These are phyloP conservation scores for Aspergillus quadrilineatus DNA, from an alignment of 2,329 filamentous ascomycete species.

Conservation along the genomic window DNA sequence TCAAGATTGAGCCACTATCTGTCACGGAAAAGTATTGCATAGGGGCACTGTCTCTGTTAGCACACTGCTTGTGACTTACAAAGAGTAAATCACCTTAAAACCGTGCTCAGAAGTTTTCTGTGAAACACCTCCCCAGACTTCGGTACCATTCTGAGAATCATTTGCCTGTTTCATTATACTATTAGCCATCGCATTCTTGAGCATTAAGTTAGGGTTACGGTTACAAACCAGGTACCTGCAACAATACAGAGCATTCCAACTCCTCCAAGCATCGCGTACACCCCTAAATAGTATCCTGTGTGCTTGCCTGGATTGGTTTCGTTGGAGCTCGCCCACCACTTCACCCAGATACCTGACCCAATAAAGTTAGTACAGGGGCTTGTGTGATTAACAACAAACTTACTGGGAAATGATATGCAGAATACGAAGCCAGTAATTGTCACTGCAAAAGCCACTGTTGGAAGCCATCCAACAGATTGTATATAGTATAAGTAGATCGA, in stretches of 20 bases:
- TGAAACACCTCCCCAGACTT: constrained; percentile 54
- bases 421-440: constrained; percentile 41
- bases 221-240: constrained; percentile 36
- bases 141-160: constrained; percentile 56
- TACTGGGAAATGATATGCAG: constrained; percentile 43
- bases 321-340: constrained; percentile 44
- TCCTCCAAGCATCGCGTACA: constrained; percentile 41
- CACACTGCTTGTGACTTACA: constrained; percentile 18
- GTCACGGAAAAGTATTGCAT: constrained; percentile 46
- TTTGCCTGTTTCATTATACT: constrained; percentile 35
- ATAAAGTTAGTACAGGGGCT: neutral
- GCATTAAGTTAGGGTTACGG: neutral
- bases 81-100: constrained; percentile 39
- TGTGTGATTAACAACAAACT: constrained; percentile 3
- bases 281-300: constrained; percentile 39
- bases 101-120: constrained; percentile 47
- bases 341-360: constrained; percentile 39
- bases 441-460: constrained; percentile 37
- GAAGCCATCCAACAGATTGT: constrained; percentile 38
- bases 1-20: constrained; percentile 43
- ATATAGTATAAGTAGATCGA: constrained; percentile 45
- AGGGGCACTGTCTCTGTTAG: constrained; percentile 30
- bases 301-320: constrained; percentile 33
- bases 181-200: neutral
- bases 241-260: constrained; percentile 39